Base-by-base conservation (phyloP, 441 rosid species). In the Euphorbia corollata region DNA sequence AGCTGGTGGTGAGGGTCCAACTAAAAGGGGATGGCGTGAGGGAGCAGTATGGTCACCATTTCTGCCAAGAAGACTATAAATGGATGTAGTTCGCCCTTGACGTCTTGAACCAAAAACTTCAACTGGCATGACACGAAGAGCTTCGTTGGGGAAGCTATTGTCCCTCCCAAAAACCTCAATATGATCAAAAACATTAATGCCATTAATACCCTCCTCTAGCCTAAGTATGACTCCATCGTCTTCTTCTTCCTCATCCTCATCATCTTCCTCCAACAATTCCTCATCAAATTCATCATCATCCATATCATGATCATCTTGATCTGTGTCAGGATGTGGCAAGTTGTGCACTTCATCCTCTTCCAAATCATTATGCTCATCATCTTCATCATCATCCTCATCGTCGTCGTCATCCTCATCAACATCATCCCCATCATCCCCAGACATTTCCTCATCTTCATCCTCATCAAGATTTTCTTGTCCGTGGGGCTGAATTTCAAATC, bases 21-120 rank as follows among this genome's bases (percentile, higher is more conserved):
- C 75, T 72, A 95, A 77, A 68, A 95, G 97, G 77, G 98, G 99
- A 82, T 95, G 99, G 69, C 85, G 88, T 24, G 92, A 81, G 63
- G 92, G 86, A 24, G 84, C 81, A 60, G 83, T 79, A 74, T 73
- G 78, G 69, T 86, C 93, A 62, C 96, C 85, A 73, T 76, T 77
- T 78, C 99, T 84, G 62, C 97, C 99, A 43, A 95, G 85, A 70
- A 91, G 96, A 86, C 82, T 90, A 80, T 95, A 95, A 67, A 95
- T 95, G 55, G 99, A 95, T 56, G 99, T 87, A 19, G 96, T 91
- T 63, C 99, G 87, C 16, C 96, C 94, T 78, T 83, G 99, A 75
- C 97, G 98, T 73, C 98, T 84, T 23, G 99, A 95, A 76, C 99
- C 97, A 77, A 91, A 91, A 80, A 91, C 87, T 77, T 95, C 99